Evolutionary conservation across 2,329 filamentous ascomycete species (phyloP), one percentile per base, ranked within the genome.

Genomic region (Zarea fungicola): DNA sequence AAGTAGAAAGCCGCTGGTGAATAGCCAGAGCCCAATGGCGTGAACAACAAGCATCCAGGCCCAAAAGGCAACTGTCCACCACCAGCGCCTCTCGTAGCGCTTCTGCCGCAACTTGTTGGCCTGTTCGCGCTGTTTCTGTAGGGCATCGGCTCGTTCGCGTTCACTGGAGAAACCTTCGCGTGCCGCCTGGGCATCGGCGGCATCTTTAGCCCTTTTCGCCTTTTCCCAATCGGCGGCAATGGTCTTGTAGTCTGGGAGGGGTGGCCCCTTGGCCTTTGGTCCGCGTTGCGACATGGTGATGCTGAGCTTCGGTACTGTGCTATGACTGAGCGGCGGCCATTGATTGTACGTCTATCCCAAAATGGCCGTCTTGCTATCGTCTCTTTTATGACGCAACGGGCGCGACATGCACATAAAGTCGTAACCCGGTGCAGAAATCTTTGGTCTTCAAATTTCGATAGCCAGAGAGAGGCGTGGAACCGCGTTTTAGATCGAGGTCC

Each of bases 1-100:
- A 55, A 99, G 80, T 54, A 99, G 81, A 67, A 99, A 99, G 31
- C 93, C 93, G 64, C 86, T 90, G 22, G 89, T 95, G 70, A 99
- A 99, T 63, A 96, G 86, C 63, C 87, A 88, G 59, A 97, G 85
- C 52, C 90, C 92, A 29, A 86, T 73, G 39, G 80, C 74, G 64
- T 99, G 93, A 34, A 96, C 77, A 55, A 70, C 80, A 64, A 88
- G 69, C 62, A 91, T 70, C 74, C 84, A 83, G 32, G 74, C 63
- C 73, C 89, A 88, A 64, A 91, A 88, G 31, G 74, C 79, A 28
- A 83, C 70, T 2, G 77, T 75, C 79, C 79, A 82, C 52, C 68
- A 65, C 72, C 75, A 80, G 28, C 77, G 72, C 39, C 66, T 62
- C 63, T 79, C 75, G 60, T 76, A 81, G 39, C 67, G 69, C 23